Evolutionary conservation across 2,329 filamentous ascomycete genomes (phyloP).

Genomic region (Orbilia oligospora): DNA sequence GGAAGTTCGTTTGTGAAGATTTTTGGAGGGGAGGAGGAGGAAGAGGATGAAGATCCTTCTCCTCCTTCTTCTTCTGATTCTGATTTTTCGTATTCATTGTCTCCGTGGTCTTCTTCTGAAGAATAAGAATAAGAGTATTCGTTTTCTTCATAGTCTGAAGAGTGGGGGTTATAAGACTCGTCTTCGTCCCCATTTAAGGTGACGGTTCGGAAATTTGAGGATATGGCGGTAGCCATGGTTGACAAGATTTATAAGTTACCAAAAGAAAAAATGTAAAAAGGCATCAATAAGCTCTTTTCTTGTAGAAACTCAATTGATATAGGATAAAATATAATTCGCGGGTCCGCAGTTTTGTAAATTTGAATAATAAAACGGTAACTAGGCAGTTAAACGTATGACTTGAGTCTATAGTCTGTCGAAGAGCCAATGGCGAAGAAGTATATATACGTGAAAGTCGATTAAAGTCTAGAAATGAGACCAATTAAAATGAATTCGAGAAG

Average conservation of each 20-base stretch:
- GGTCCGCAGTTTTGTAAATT: no score
- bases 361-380: no score
- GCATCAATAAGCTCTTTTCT: not conserved
- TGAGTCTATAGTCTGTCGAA: no score
- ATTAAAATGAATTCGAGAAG: no score
- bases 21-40: not conserved
- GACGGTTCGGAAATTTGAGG: not conserved
- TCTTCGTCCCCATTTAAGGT: not conserved
- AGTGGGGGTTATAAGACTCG: not conserved
- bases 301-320: not conserved
- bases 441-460: no score
- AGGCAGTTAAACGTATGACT: no score
- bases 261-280: not conserved
- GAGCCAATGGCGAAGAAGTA: no score
- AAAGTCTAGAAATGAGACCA: no score
- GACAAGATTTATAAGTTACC: not conserved
- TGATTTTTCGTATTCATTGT: not conserved
- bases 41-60: not conserved
- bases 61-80: not conserved
- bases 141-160: not conserved
- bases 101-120: constrained; percentile 1
- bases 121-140: not conserved
- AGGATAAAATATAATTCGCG: no score
- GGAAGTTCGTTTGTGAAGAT: constrained; percentile 43
- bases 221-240: constrained; percentile 7